Percentiles rank a stretch among this genome's conserved stretches.
Conservation (phyloP, 2,329 filamentous ascomycete genomes). For the Fusarium sp. region DNA sequence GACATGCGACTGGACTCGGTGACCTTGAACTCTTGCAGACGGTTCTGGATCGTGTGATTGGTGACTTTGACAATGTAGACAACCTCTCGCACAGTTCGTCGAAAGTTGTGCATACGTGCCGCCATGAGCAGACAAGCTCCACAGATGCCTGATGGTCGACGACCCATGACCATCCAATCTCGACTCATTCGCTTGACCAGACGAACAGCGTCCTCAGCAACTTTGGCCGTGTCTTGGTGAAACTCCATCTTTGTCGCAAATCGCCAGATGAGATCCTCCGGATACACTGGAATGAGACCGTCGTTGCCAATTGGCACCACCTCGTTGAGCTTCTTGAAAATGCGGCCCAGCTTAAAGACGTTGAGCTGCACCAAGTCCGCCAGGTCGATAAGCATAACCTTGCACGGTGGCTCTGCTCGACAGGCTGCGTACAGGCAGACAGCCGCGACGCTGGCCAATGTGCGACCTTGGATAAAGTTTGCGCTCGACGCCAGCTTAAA, state of each 20-base stretch:
- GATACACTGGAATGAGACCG: constrained; percentile 75
- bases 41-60: constrained; percentile 90
- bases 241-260: constrained; percentile 96
- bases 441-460: constrained; percentile 85
- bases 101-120: constrained; percentile 97
- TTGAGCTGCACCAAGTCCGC: constrained; percentile 86
- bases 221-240: constrained; percentile 79
- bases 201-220: constrained; percentile 87
- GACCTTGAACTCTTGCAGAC: constrained; percentile 89
- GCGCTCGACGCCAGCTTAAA: constrained; percentile 80
- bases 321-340: constrained; percentile 85
- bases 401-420: constrained; percentile 80
- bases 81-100: constrained; percentile 89
- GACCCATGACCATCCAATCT: constrained; percentile 97
- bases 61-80: constrained; percentile 99
- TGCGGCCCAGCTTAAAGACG: constrained; percentile 89
- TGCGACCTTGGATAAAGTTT: constrained; percentile 87
- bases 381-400: constrained; percentile 94
- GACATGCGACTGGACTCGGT: constrained; percentile 87
- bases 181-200: constrained; percentile 93
- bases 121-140: constrained; percentile 95
- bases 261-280: constrained; percentile 90
- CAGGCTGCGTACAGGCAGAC: constrained; percentile 92
- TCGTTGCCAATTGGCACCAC: constrained; percentile 76
- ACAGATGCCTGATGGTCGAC: constrained; percentile 91